These are phyloP conservation scores for Teunomyces atbi DNA, from an alignment of 805 yeast species.

Conservation along the genomic window DNA sequence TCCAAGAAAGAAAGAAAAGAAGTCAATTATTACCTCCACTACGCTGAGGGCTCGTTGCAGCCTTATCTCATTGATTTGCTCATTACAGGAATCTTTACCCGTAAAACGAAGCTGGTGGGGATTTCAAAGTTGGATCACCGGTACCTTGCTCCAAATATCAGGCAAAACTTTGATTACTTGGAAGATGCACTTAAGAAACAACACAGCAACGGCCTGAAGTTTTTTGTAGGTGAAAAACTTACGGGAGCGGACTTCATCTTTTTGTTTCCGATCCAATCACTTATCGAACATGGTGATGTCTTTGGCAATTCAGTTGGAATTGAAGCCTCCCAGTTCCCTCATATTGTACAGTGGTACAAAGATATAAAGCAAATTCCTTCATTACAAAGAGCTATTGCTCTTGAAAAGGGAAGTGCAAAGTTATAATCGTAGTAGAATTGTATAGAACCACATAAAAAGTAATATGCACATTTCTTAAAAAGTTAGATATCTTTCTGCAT, in stretches of 20 bases:
- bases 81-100: slow-evolving; percentile 32
- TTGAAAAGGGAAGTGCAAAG: not conserved
- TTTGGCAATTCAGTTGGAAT: not conserved
- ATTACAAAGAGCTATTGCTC: not conserved
- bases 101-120: slow-evolving; percentile 28
- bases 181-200: slow-evolving; percentile 27
- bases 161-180: slow-evolving; percentile 24
- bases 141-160: slow-evolving; percentile 25
- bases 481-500: not conserved
- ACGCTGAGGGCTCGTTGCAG: slow-evolving; percentile 26
- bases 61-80: slow-evolving; percentile 21
- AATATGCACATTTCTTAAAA: not conserved
- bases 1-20: slow-evolving; percentile 39
- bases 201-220: slow-evolving; percentile 14
- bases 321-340: not conserved
- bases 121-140: slow-evolving; percentile 17
- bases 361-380: slow-evolving; percentile 1
- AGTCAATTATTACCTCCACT: slow-evolving; percentile 25
- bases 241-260: slow-evolving; percentile 40
- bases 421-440: not conserved
- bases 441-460: not conserved
- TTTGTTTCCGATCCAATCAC: slow-evolving; percentile 29
- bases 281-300: not conserved
- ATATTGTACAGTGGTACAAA: not conserved
- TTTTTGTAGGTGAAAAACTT: slow-evolving; percentile 35